These are phyloP conservation scores for Zygoascus flipseniorum DNA, from an alignment of 805 yeast species.

Conservation along the genomic window DNA sequence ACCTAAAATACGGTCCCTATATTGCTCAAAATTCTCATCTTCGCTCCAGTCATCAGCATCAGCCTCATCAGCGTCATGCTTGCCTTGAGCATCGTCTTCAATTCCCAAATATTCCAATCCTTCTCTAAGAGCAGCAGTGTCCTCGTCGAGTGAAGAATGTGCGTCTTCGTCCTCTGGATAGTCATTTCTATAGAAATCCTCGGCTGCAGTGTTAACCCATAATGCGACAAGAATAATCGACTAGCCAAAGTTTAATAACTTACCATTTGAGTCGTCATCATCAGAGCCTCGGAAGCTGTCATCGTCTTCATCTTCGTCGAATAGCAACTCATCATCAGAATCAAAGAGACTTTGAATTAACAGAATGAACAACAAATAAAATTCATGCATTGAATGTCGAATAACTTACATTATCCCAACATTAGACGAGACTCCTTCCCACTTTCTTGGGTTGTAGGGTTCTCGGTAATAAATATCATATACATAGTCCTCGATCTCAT, in stretches of 20 bases:
- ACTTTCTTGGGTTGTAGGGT: conserved; percentile 37
- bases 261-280: conserved; percentile 33
- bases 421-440: conserved; percentile 23
- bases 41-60: conserved; percentile 19
- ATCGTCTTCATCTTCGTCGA: conserved; percentile 34
- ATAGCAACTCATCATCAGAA: conserved; percentile 21
- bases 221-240: neutral
- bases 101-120: conserved; percentile 7
- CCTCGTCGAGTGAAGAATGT: conserved; percentile 31
- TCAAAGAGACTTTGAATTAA: conserved; percentile 12
- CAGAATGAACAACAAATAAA: conserved; percentile 1
- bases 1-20: conserved; percentile 15
- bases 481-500: conserved; percentile 60
- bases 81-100: conserved; percentile 23
- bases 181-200: conserved; percentile 83
- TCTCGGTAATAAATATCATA: conserved; percentile 81
- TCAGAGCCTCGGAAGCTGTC: conserved; percentile 24
- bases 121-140: conserved; percentile 12
- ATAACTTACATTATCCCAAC: conserved; percentile 28
- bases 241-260: conserved; percentile 1
- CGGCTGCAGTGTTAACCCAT: conserved; percentile 39
- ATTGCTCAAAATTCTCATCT: conserved; percentile 19
- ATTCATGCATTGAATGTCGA: neutral
- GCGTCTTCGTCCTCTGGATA: conserved; percentile 79
- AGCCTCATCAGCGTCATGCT: conserved; percentile 12